Conservation (phyloP, 805 yeast species). For the Myxozyma nipponensis region DNA sequence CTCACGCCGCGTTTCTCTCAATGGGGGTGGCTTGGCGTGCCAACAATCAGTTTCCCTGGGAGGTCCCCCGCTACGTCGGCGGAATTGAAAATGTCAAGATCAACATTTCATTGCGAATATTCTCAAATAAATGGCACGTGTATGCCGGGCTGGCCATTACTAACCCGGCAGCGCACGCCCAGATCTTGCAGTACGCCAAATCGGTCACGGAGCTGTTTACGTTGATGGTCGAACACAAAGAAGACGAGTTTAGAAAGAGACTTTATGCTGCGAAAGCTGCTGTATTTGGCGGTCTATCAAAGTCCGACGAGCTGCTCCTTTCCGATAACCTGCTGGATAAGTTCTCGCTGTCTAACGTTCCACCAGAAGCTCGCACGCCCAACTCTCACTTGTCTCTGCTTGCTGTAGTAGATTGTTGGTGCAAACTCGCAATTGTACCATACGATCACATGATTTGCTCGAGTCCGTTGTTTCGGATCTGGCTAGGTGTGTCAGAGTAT, state of each 20-base stretch:
- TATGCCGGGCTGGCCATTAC: conserved; percentile 96
- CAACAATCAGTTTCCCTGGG: conserved; percentile 85
- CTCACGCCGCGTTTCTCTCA: conserved; percentile 93
- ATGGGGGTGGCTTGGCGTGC: conserved; percentile 97
- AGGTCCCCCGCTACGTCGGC: conserved; percentile 76
- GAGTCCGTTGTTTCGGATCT: conserved; percentile 87
- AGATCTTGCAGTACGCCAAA: conserved; percentile 81
- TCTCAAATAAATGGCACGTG: conserved; percentile 94
- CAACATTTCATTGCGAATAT: conserved; percentile 86
- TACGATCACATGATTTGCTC: conserved; percentile 96
- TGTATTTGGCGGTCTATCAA: conserved; percentile 61
- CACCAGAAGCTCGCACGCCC: conserved; percentile 61
- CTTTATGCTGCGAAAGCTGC: conserved; percentile 61
- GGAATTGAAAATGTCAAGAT: conserved; percentile 95
- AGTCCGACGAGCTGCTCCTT: conserved; percentile 55
- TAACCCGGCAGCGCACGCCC: conserved; percentile 90
- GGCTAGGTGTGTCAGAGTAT: conserved; percentile 91
- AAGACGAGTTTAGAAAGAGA: conserved; percentile 55
- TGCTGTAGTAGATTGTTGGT: conserved; percentile 95
- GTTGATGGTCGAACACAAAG: conserved; percentile 69
- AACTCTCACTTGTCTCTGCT: conserved; percentile 86
- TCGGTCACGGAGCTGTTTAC: conserved; percentile 80
- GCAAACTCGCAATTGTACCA: conserved; percentile 76
- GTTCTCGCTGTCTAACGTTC: conserved; percentile 69
- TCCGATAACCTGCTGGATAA: conserved; percentile 79